Base-by-base conservation (phyloP, 1,284 basidiomycete species). In the Xerocomus minutiporus region DNA sequence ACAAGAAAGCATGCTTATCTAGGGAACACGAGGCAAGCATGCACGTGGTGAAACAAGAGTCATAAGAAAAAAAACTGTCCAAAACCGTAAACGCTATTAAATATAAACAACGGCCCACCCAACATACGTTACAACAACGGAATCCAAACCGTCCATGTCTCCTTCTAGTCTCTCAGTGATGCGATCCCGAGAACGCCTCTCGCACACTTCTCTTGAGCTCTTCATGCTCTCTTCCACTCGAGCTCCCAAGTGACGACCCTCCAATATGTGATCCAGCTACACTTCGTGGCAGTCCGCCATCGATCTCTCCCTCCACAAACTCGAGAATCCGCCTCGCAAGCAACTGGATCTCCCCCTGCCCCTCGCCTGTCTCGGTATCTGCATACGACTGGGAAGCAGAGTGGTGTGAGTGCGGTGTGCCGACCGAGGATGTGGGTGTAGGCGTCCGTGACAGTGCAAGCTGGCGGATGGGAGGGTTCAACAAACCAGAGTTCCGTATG, bases 311-410 rank as follows among this genome's bases (percentile, higher is more conserved):
- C 41, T 93, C 91, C 9, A 91, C 84, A 60, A 93, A 82, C 60
- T 93, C 91, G 53, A 95, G 71, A 55, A 96, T 96, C 60, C 91
- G 82, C 51, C 87, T 78, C 15, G 89, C 87, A 47, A 97, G 80
- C 42, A 87, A 75, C 58, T 91, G 87, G 59, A 97, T 97, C 74
- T 97, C 92, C 47, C 87, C 84, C 57, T 88, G 87, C 8, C 91
- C 91, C 46, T 91, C 84, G 23, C 83, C 86, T 8, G 81, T 83
- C 42, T 94, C 91, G 13, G 89, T 91, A 49, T 93, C 90, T 54
- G 84, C 83, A 59, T 91, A 82, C 52, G 88, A 83, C 62, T 86
- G 79, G 53, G 75, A 74, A 52, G 77, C 78, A 17, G 84, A 88
- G 54, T 76, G 84, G 61, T 87, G 86, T 34, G 87, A 88, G 20